A percentile compares a stretch with the other conserved stretches of the same genome.
phyloP scores from a whole-genome alignment of 2,329 filamentous ascomycete genomes.

The Fusarium succisae region DNA sequence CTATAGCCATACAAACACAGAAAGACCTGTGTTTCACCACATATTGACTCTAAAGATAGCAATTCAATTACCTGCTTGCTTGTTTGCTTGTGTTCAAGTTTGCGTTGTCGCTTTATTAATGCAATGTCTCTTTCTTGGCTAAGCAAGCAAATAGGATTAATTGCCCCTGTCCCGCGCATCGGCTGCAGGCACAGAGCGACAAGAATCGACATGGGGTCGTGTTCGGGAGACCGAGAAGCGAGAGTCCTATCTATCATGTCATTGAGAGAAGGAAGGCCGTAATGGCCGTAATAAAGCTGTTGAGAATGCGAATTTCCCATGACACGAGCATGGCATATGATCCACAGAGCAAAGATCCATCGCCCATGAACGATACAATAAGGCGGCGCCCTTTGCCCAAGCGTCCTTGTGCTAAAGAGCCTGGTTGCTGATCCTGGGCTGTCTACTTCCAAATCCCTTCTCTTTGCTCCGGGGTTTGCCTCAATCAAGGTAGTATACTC shows the following conservation, averaged over 20 bases:
- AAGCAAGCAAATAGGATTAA: conserved; percentile 5
- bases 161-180: conserved; percentile 18
- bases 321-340: conserved; percentile 12
- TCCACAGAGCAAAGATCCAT: conserved; percentile 5
- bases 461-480: conserved; percentile 15
- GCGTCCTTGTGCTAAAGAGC: neutral
- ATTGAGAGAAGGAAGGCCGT: neutral
- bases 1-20: neutral
- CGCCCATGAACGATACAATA: neutral
- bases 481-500: conserved; percentile 18
- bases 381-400: neutral
- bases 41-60: conserved; percentile 32
- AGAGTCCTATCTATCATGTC: neutral
- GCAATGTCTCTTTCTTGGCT: neutral
- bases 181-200: neutral
- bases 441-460: conserved; percentile 10
- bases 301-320: conserved; percentile 16
- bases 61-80: neutral
- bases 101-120: neutral
- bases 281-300: neutral
- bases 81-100: neutral
- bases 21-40: conserved; percentile 26
- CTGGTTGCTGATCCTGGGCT: conserved; percentile 12
- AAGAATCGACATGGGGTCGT: conserved; percentile 7
- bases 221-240: conserved; percentile 8